phyloP scores from a whole-genome alignment of 129 eudicot genomes.

The Pseudognaphalium luteoalbum region DNA sequence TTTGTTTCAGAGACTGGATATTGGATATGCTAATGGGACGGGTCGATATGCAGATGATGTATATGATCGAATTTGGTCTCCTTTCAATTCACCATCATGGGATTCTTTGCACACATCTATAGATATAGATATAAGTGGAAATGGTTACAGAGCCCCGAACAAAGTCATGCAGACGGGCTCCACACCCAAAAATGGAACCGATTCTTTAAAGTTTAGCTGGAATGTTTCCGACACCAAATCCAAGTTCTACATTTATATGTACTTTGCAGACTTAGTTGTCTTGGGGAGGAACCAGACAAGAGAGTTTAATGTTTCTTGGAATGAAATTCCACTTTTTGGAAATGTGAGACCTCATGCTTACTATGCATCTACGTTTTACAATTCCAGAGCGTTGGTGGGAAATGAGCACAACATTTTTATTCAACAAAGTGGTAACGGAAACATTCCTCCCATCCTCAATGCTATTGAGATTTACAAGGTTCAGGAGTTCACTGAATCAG shows the following conservation, averaged over 20 bases:
- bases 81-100: constrained; percentile 33
- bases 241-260: constrained; percentile 27
- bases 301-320: constrained; percentile 39
- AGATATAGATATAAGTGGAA: constrained; percentile 34
- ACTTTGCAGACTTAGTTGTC: constrained; percentile 35
- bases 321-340: constrained; percentile 33
- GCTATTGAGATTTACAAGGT: constrained; percentile 38
- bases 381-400: constrained; percentile 28
- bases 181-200: constrained; percentile 27
- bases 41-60: constrained; percentile 34
- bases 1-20: constrained; percentile 35
- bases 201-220: constrained; percentile 35
- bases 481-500: constrained; percentile 12
- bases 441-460: constrained; percentile 31
- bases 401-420: constrained; percentile 30
- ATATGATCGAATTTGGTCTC: constrained; percentile 39
- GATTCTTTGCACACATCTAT: constrained; percentile 24
- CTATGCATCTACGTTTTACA: constrained; percentile 20
- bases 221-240: constrained; percentile 24
- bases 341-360: constrained; percentile 32
- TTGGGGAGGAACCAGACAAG: constrained; percentile 28
- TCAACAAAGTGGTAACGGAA: constrained; percentile 7
- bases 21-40: constrained; percentile 29
- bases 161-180: constrained; percentile 39
- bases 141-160: constrained; percentile 35